Evolutionary conservation across 2,329 filamentous ascomycete genomes (phyloP).

Genomic region (Alternaria longipes): DNA sequence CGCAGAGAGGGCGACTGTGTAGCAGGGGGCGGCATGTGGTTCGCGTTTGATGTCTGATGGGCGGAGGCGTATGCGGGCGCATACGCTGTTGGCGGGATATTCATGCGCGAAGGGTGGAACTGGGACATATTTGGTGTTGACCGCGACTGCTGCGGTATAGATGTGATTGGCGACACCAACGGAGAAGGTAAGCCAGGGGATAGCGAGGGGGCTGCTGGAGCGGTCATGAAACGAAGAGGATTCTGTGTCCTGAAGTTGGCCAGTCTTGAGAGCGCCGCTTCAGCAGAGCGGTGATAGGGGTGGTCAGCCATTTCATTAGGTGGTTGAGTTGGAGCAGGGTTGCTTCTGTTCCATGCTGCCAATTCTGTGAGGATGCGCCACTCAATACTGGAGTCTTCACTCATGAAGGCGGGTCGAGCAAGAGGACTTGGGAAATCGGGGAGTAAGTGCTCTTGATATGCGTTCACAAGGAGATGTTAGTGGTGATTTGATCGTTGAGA

Average conservation of each 20-base stretch:
- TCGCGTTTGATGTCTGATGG: neutral
- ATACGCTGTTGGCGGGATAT: neutral
- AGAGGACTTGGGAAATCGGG: too few species aligned
- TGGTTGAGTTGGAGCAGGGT: neutral
- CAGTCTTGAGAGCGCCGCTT: neutral
- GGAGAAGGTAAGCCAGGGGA: neutral
- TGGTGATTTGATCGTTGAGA: neutral
- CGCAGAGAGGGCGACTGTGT: neutral
- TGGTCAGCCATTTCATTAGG: neutral
- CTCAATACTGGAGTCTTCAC: neutral
- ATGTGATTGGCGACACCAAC: neutral
- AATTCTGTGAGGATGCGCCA: neutral
- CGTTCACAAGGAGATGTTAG: neutral
- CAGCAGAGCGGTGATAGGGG: neutral
- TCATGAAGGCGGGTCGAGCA: neutral
- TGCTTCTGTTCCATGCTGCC: neutral
- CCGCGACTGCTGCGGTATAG: neutral
- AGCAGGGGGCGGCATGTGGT: neutral
- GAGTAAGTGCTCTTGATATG: neutral
- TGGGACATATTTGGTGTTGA: neutral
- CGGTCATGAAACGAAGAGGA: neutral
- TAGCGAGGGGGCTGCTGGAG: neutral
- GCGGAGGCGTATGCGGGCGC: neutral
- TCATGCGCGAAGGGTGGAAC: conserved; percentile 1
- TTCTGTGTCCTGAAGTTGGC: neutral